Conservation (phyloP, 495 filamentous ascomycete species). For the Penicillium cosmopolitanum region DNA sequence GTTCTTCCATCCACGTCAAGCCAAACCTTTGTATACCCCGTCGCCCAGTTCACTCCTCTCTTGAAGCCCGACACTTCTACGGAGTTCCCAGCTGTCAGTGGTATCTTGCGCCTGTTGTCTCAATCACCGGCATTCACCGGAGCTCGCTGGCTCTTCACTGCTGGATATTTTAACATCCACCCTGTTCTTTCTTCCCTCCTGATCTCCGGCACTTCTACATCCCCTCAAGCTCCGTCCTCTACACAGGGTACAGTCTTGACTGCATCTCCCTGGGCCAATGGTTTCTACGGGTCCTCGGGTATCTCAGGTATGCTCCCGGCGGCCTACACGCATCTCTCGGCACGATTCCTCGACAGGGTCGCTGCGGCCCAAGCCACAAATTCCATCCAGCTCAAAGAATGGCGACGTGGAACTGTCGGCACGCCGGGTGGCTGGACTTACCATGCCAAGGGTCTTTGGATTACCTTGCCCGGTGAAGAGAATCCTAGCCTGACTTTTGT, state of each 20-base stretch:
- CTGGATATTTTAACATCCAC: slow-evolving; percentile 97
- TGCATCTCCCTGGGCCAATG: slow-evolving; percentile 93
- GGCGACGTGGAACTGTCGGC: slow-evolving; percentile 80
- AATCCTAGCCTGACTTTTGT: slow-evolving; percentile 78
- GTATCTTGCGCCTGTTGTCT: slow-evolving; percentile 69
- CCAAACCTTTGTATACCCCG: slow-evolving; percentile 81
- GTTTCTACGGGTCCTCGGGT: slow-evolving; percentile 88
- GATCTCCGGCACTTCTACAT: slow-evolving; percentile 58
- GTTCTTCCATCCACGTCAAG: slow-evolving; percentile 33
- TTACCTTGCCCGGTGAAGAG: slow-evolving; percentile 65
- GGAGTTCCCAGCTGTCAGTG: slow-evolving; percentile 78
- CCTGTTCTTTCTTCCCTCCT: slow-evolving; percentile 77
- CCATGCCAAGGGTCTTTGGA: slow-evolving; percentile 96
- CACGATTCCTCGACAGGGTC: slow-evolving; percentile 76
- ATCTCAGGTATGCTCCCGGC: slow-evolving; percentile 87
- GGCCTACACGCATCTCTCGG: slow-evolving; percentile 86
- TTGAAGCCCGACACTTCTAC: slow-evolving; percentile 80
- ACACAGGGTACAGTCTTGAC: slow-evolving; percentile 83
- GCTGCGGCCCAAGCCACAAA: slow-evolving; percentile 60
- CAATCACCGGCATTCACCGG: slow-evolving; percentile 57
- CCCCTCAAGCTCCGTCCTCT: slow-evolving; percentile 32
- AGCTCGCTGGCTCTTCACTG: slow-evolving; percentile 91
- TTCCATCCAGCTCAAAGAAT: slow-evolving; percentile 79
- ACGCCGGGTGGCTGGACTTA: slow-evolving; percentile 92
- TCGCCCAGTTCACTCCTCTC: slow-evolving; percentile 81